phyloP scores from a whole-genome alignment of 2,329 filamentous ascomycete genomes.

The Ophiocordyceps unilateralis region DNA sequence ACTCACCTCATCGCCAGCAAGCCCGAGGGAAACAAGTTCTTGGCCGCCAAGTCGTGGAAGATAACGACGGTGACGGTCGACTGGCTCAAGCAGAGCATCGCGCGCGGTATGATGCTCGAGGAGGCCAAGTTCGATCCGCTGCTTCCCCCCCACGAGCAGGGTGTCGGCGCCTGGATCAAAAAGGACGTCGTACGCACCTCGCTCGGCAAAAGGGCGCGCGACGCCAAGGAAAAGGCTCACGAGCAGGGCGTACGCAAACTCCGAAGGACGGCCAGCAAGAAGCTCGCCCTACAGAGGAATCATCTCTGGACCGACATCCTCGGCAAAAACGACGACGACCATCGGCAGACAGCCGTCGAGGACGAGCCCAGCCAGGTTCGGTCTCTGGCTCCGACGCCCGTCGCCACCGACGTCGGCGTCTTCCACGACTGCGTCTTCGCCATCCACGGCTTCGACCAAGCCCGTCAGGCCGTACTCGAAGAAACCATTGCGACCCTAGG shows the following conservation, averaged over 20 bases:
- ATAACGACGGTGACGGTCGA: slow-evolving; percentile 64
- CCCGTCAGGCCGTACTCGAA: slow-evolving; percentile 29
- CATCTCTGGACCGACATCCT: slow-evolving; percentile 86
- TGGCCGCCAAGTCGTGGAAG: slow-evolving; percentile 68
- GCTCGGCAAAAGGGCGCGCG: slow-evolving; percentile 42
- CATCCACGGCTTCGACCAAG: slow-evolving; percentile 39
- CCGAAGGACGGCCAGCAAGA: slow-evolving; percentile 72
- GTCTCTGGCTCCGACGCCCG: too few relatives aligned
- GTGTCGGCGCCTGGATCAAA: slow-evolving; percentile 55
- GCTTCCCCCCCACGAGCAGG: slow-evolving; percentile 52
- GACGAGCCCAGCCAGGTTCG: too few relatives aligned
- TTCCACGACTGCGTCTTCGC: slow-evolving; percentile 41
- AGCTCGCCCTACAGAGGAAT: slow-evolving; percentile 62
- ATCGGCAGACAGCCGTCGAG: too few relatives aligned
- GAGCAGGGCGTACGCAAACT: slow-evolving; percentile 48
- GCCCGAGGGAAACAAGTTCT: slow-evolving; percentile 9
- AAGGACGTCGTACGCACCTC: slow-evolving; percentile 26
- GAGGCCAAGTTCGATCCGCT: slow-evolving; percentile 70
- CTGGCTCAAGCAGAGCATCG: slow-evolving; percentile 72
- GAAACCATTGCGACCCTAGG: slow-evolving; percentile 30
- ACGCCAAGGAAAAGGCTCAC: slow-evolving; percentile 17
- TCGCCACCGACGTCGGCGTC: slow-evolving; percentile 16
- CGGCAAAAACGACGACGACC: too few relatives aligned
- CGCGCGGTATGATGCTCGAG: slow-evolving; percentile 79
- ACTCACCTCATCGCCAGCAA: background rate